Base-by-base conservation (phyloP, 768 basidiomycete genomes). In the Rhizopogon sp. region DNA sequence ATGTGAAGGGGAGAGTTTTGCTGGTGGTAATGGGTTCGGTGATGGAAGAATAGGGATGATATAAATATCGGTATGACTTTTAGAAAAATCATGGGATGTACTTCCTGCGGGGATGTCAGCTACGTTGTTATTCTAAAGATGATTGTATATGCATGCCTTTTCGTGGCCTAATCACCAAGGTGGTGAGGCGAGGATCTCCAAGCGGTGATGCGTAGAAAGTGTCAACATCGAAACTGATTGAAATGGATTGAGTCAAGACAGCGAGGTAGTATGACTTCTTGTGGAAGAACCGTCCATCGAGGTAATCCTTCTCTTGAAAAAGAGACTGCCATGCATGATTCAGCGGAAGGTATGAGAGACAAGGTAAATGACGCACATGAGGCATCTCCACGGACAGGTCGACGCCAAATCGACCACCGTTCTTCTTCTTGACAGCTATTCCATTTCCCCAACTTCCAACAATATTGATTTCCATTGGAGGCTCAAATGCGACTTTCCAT, bases 221-320 rank as follows among this genome's bases (percentile, higher is more conserved):
- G n/a, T 89, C 82, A 3, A 89, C 80, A 13, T 77, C 56, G 16
- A 67, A 74, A 14, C 84, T 67, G 8, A 70, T 70, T 42, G 71
- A 72, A 39, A 93, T 66, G 1, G 82, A 79, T 7, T 80, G 76
- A 2, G 90, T 89, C 43, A 98, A 73, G 4, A 80, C 81, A 6
- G 93, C 88, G 17, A 98, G 80, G 70, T 92, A 99, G 66, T 88
- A 93, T 0, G 92, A 86, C 39, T 91, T 79, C 66, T 98, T 98
- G 66, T 95, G 88, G 66, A 96, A 95, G 68, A 88, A 93, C 10
- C 97, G 83, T 7, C 85, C 81, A 65, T 94, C 87, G 55, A 93
- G 75, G 60, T 93, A 91, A 65, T 98, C 95, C 66, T 98, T 99
- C 64, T 95, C 92, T 74, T 96, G 92, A 64, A 98, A 95, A n/a